Evolutionary conservation across 1,139 yeast genomes (phyloP), one percentile per base, ranked within the genome.

Genomic region (Blastobotrys illinoisensis): DNA sequence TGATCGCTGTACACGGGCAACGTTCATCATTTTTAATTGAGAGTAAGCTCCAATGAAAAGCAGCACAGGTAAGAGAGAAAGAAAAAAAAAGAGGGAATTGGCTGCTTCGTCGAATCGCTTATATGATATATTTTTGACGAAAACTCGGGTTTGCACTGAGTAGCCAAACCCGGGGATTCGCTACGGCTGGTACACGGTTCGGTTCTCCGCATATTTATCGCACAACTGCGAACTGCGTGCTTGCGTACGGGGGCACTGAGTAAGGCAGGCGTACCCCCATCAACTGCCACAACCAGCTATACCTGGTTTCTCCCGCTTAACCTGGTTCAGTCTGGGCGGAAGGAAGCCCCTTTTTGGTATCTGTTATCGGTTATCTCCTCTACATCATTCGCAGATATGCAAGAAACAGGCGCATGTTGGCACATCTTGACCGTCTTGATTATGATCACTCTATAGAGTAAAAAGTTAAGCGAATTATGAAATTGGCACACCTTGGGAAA

Each of bases 111-210:
- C 16, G 40, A 32, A 32, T 32, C 40, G 40, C 40, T 32, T 32
- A 32, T 32, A 32, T 32, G 40, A 32, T 32, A 32, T 32, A 32
- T 32, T 32, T n/a, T 11, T 32, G 40, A n/a, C 16, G 16, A 32
- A 26, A 46, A 48, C 52, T 48, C 50, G 52, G 49, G 51, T 14
- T 18, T 40, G 45, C 49, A 53, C 51, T 47, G 49, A 46, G 50
- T 32, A 32, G 7, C 40, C 13, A 32, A 32, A 32, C 40, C 40
- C 40, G 40, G 40, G 40, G 40, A 32, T 16, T 6, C 13, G 16
- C 40, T 32, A 32, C n/a, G n/a, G n/a, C n/a, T n/a, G n/a, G n/a
- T n/a, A n/a, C 32, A 2, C 13, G 16, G 16, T 32, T n/a, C 40
- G 40, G 40, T 11, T 32, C 40, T 32, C 40, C 40, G 40, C 40